phyloP scores from a whole-genome alignment of 1,139 yeast species.

The Hyphopichia fennica region DNA sequence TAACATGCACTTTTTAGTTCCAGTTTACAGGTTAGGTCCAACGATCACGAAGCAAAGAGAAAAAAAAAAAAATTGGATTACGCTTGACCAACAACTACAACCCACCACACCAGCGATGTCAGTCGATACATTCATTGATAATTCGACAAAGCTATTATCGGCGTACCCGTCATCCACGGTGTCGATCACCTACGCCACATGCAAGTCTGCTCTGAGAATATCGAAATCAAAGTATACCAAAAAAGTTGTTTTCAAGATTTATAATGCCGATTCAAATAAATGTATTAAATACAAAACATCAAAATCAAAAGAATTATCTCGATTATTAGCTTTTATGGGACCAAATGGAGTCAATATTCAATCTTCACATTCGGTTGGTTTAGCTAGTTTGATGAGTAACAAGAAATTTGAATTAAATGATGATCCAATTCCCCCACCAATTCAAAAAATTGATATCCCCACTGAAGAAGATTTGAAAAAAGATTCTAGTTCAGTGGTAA shows the following conservation, averaged over 20 bases:
- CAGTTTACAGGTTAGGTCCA: no score
- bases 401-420: slow-evolving; percentile 26
- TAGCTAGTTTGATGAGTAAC: slow-evolving; percentile 44
- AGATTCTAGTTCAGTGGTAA: slow-evolving; percentile 4
- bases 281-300: slow-evolving; percentile 62
- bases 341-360: slow-evolving; percentile 54
- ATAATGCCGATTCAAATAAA: slow-evolving; percentile 69
- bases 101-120: neutral
- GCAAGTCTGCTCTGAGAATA: no score
- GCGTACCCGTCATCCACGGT: slow-evolving; percentile 41
- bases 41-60: no score
- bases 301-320: slow-evolving; percentile 74
- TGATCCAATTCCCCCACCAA: neutral
- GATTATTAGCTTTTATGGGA: slow-evolving; percentile 79
- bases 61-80: no score
- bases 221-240: slow-evolving; percentile 32
- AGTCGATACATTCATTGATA: slow-evolving; percentile 37
- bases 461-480: slow-evolving; percentile 16
- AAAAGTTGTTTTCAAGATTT: slow-evolving; percentile 68
- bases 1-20: no score
- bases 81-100: no score
- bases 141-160: slow-evolving; percentile 32
- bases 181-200: slow-evolving; percentile 38
- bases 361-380: slow-evolving; percentile 27
- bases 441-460: no score